phyloP scores from a whole-genome alignment of 2,329 filamentous ascomycete genomes.

The Penicillium nordicum region DNA sequence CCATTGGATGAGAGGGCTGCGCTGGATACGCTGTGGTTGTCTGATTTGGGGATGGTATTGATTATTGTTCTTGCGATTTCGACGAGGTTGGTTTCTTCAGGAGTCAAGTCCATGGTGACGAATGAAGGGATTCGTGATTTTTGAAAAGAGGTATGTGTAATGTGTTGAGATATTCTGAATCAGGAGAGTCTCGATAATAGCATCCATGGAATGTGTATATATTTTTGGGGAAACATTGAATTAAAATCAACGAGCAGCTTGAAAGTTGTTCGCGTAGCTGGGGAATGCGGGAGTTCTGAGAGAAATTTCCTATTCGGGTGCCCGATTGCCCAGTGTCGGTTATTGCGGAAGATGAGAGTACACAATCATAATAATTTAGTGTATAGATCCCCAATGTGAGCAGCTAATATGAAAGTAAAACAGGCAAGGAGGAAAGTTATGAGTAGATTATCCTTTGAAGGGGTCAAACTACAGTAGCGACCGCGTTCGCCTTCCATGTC shows the following conservation, averaged over 20 bases:
- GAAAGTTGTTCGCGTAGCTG: not conserved
- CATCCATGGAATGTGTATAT: not conserved
- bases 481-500: too few species aligned
- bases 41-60: slow-evolving; percentile 15
- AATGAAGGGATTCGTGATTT: not conserved
- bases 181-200: not conserved
- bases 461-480: too few species aligned
- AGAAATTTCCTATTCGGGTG: not conserved
- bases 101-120: not conserved
- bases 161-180: not conserved
- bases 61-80: not conserved
- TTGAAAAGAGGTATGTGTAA: not conserved
- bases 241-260: not conserved
- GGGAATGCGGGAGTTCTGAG: not conserved
- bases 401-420: too few species aligned
- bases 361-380: not conserved
- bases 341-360: not conserved
- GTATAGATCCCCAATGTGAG: not conserved
- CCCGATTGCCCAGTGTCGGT: not conserved
- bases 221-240: too few species aligned
- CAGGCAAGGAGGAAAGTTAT: not conserved
- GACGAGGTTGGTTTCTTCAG: not conserved
- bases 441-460: not conserved
- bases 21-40: slow-evolving; percentile 18
- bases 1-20: slow-evolving; percentile 17